Percentiles rank a stretch among this genome's conserved stretches.
Evolutionary conservation across 2,329 filamentous ascomycete species (phyloP).

Genomic region (Elsinoe necatrix): DNA sequence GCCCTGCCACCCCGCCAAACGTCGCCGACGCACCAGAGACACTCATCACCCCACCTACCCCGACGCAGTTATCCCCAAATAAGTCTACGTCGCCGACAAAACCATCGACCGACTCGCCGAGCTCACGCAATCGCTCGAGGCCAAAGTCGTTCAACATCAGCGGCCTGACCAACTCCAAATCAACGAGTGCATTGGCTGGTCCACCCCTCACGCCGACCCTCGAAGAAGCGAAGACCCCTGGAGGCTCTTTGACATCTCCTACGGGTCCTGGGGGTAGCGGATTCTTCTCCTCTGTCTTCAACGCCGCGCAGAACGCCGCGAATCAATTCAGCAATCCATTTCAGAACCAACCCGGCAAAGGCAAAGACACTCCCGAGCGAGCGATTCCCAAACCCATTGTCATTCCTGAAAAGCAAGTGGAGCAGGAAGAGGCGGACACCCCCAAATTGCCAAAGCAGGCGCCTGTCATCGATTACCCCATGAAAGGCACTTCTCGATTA

Average conservation of each 20-base stretch:
- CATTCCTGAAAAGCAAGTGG: neutral
- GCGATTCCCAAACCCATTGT: constrained; percentile 18
- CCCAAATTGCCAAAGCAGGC: constrained; percentile 16
- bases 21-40: constrained; percentile 43
- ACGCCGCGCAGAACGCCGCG: constrained; percentile 86
- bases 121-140: neutral
- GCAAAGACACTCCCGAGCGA: constrained; percentile 28
- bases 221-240: constrained; percentile 57
- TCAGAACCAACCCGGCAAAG: constrained; percentile 52
- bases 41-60: constrained; percentile 56
- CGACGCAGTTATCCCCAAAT: constrained; percentile 37
- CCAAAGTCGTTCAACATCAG: constrained; percentile 13
- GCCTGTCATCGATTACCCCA: constrained; percentile 6
- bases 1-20: constrained; percentile 37
- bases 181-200: constrained; percentile 65
- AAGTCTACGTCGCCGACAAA: constrained; percentile 27
- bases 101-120: constrained; percentile 28
- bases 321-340: constrained; percentile 66
- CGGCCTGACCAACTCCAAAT: constrained; percentile 43
- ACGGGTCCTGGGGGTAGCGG: constrained; percentile 43
- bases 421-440: constrained; percentile 15
- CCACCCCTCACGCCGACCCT: constrained; percentile 64
- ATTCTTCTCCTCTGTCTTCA: constrained; percentile 92
- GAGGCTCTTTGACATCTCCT: constrained; percentile 43
- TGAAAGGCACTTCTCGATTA: constrained; percentile 5